Base-by-base conservation (phyloP, 2,329 filamentous ascomycete species). In the Beauveria brongniartii region DNA sequence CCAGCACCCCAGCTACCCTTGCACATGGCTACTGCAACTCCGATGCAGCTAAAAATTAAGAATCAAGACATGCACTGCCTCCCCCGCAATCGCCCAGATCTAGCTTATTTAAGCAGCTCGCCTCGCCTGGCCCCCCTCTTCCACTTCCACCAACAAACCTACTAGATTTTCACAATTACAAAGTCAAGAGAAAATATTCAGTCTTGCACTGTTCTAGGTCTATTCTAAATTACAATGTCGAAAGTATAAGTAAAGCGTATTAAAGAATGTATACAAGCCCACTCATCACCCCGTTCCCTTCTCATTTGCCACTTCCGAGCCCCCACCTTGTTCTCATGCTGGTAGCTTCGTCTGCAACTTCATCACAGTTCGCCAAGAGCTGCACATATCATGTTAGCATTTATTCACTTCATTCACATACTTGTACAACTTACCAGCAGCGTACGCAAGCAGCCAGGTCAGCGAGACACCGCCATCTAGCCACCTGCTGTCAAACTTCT, bases 371-470 rank as follows among this genome's bases (percentile, higher is more conserved):
- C 52, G 20, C 59, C 59, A 24, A 61, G 59, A 56, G 59, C 59
- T 57, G 28, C 47, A 2, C 12, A 9, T 5, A 16, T 30, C 14
- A 5, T 24, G 48, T 62, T 54, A 61, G 59, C 41, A 22, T 55
- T 3, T 10, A 40, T 43, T 7, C 30, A 12, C 10, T 10, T 41
- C 22, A 5, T 40, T 20, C 34, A n/a, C n/a, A 30, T 4, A 22
- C 5, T 5, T 8, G 1, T 18, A 12, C n/a, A 63, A 80, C 80
- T 84, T 71, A 86, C 89, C 88, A 65, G 90, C 91, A 67, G 87
- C 80, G 73, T 86, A 91, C 46, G 88, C 87, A 74, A 95, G 74
- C 76, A 92, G 95, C 91, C 91, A 96, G 30, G 90, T 93, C 73
- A 86, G 77, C 68, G 86, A 89, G 2, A 90, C 91, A 18, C 94